Base-by-base conservation (phyloP, 768 basidiomycete species). In the Leccinum arenicola region DNA sequence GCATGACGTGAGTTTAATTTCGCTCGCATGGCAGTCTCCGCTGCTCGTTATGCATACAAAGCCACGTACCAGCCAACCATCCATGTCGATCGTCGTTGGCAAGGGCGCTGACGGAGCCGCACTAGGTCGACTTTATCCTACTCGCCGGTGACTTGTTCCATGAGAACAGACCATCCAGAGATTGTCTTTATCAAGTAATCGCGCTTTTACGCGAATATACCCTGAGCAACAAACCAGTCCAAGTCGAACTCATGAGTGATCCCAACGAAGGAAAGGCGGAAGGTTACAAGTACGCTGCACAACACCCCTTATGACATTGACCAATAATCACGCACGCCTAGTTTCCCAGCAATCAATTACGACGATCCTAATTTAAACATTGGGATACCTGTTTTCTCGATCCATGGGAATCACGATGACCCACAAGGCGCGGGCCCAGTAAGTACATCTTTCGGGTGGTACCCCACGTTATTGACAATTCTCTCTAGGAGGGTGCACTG, bases 391-490 rank as follows among this genome's bases (percentile, higher is more conserved):
- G 91, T 98, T 29, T 99, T 99, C 75, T 98, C 96, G 0, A 98
- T 99, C 54, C 97, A 99, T 68, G 97, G 97, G 47, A 99, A 99
- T 69, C 97, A 99, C 73, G 97, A 99, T 68, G 97, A 99, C 67
- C 97, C 97, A 35, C 97, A 98, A 75, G 97, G 97, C 19, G 88
- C 94, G 21, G 95, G 95, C 3, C 81, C 90, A 9, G 95, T 94
- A 66, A 61, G 91, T 75, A 11, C 54, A 21, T 23, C 12, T 52
- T 21, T 11, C 11, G 10, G 29, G 25, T 52, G 12, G 11, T 21
- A 17, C 50, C 51, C 2, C 52, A 53, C 40, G 10, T 19, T 23
- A 5, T 40, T 38, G 45, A 57, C 62, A 10, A 54, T 4, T 11
- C 19, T 36, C n/a, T 50, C 9, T 62, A 96, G 93, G 89, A 95